phyloP scores from a whole-genome alignment of 2,329 filamentous ascomycete genomes.

The Epichloe uncinata region DNA sequence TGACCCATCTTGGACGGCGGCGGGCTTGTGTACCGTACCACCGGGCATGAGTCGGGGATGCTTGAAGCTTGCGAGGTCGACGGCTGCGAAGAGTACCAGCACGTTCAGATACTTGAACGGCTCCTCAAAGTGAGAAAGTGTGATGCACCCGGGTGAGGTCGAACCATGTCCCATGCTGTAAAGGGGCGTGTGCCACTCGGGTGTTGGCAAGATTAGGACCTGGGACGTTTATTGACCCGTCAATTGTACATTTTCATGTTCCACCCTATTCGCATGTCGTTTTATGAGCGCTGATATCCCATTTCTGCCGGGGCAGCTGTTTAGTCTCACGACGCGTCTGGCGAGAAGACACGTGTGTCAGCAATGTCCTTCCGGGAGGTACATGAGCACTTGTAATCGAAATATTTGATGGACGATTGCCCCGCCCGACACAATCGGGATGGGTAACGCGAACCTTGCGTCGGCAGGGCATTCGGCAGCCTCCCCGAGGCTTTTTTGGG shows the following conservation, averaged over 20 bases:
- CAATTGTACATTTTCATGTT: no score
- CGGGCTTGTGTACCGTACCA: no score
- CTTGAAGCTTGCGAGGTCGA: neutral
- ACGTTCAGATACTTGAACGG: conserved; percentile 1
- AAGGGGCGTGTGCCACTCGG: neutral
- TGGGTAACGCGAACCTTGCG: neutral
- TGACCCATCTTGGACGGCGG: no score
- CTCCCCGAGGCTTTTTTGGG: neutral
- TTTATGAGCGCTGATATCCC: no score
- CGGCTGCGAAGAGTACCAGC: neutral
- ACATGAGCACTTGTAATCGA: neutral
- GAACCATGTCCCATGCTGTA: neutral
- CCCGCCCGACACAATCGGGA: neutral
- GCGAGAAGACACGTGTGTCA: no score
- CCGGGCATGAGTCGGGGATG: no score
- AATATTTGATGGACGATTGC: neutral
- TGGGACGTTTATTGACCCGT: no score
- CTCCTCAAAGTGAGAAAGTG: neutral
- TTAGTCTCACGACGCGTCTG: no score
- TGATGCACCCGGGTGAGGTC: neutral
- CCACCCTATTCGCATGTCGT: no score
- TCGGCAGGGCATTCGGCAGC: neutral
- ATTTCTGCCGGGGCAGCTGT: no score
- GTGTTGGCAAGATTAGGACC: no score
- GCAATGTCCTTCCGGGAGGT: no score